These are phyloP conservation scores for Glycine tomentella DNA, from an alignment of 306 rosid genomes.

Conservation along the genomic window DNA sequence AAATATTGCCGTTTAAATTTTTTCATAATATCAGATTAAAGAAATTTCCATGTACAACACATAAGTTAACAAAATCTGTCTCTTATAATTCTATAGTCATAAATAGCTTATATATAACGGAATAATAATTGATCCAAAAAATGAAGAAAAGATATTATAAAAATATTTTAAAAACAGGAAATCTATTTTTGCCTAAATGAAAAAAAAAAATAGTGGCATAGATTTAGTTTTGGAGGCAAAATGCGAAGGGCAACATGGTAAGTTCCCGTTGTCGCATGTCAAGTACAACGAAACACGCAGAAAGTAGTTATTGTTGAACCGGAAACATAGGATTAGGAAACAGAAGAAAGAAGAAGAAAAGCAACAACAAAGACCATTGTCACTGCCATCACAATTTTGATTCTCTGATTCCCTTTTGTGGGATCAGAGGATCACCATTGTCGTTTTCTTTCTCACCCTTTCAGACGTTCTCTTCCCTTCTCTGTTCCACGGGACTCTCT, in stretches of 20 bases:
- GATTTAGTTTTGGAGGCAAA: constrained; percentile 2
- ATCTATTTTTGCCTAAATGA: background rate
- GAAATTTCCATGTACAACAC: too few relatives aligned
- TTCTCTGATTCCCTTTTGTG: constrained; percentile 77
- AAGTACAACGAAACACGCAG: constrained; percentile 39
- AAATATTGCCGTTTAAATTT: too few relatives aligned
- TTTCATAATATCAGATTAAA: too few relatives aligned
- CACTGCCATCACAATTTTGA: constrained; percentile 50
- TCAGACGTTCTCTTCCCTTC: background rate
- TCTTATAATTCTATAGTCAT: too few relatives aligned
- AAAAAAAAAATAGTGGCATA: background rate
- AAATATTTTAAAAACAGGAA: too few relatives aligned
- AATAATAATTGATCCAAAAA: too few relatives aligned
- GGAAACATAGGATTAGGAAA: constrained; percentile 45
- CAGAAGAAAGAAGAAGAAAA: constrained; percentile 23
- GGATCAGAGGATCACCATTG: constrained; percentile 69
- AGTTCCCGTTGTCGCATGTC: background rate
- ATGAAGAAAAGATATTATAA: too few relatives aligned
- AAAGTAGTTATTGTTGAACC: constrained; percentile 56
- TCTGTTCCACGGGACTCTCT: background rate
- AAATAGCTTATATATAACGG: too few relatives aligned
- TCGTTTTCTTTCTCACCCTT: background rate
- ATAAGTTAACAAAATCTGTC: too few relatives aligned
- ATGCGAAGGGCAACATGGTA: constrained; percentile 49
- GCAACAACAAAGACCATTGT: constrained; percentile 21